These are phyloP conservation scores for Sarocladium brachiariae DNA, from an alignment of 2,329 filamentous ascomycete species.

Conservation along the genomic window DNA sequence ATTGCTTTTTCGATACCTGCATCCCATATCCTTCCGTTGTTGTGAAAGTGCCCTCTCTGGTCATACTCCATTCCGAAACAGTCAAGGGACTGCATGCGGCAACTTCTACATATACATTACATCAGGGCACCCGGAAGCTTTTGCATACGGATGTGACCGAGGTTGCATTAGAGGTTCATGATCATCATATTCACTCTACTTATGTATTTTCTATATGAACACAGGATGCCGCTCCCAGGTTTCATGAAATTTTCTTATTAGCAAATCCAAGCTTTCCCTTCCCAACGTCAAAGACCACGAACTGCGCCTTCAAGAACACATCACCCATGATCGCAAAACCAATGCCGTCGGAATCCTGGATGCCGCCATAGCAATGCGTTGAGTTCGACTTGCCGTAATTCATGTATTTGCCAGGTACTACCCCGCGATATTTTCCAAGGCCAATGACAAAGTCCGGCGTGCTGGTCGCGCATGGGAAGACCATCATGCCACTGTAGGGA, in stretches of 20 bases:
- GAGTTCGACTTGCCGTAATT: constrained; percentile 26
- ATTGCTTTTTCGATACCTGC: too few species aligned
- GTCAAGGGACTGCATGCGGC: too few species aligned
- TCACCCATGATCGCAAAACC: constrained; percentile 34
- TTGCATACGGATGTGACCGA: too few species aligned
- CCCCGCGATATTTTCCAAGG: constrained; percentile 26
- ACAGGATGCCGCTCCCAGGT: neutral
- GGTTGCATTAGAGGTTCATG: too few species aligned
- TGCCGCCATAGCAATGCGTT: constrained; percentile 28
- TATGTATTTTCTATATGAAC: neutral
- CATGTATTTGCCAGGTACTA: constrained; percentile 30
- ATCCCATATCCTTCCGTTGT: too few species aligned
- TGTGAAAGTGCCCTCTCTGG: too few species aligned
- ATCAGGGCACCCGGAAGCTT: too few species aligned
- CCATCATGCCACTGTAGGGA: constrained; percentile 43
- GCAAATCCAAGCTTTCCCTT: constrained; percentile 29
- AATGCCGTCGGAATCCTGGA: constrained; percentile 29
- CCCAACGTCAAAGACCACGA: constrained; percentile 33
- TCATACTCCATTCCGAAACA: too few species aligned
- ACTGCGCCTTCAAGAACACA: constrained; percentile 37
- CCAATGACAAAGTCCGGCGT: constrained; percentile 37
- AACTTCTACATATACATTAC: too few species aligned
- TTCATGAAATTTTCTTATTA: constrained; percentile 22
- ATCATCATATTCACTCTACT: neutral
- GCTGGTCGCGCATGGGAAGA: constrained; percentile 47